Conservation (phyloP, 1,139 yeast species). For the Debaryomyces sp. region DNA sequence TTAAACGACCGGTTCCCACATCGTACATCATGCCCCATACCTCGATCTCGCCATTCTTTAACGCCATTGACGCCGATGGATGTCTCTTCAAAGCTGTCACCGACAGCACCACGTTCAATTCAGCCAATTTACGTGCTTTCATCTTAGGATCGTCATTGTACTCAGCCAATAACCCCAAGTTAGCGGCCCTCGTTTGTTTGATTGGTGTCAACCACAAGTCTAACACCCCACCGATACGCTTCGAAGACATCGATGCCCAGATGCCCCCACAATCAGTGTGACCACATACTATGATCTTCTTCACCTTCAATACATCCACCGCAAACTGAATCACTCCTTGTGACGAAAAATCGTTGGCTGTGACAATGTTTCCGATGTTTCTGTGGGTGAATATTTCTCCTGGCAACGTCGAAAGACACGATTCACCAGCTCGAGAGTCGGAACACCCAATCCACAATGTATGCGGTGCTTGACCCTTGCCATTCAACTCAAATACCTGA, state of each 20-base stretch:
- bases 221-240: slow-evolving; percentile 71
- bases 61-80: slow-evolving; percentile 74
- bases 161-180: slow-evolving; percentile 50
- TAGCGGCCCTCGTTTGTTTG: slow-evolving; percentile 67
- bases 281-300: slow-evolving; percentile 89
- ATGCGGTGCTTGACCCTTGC: slow-evolving; percentile 88
- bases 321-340: slow-evolving; percentile 91
- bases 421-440: slow-evolving; percentile 89
- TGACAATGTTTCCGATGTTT: slow-evolving; percentile 84
- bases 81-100: slow-evolving; percentile 64
- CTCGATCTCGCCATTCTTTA: slow-evolving; percentile 71
- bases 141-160: slow-evolving; percentile 50
- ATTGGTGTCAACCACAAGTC: slow-evolving; percentile 80
- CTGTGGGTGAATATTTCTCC: slow-evolving; percentile 96
- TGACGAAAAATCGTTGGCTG: slow-evolving; percentile 71
- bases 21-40: slow-evolving; percentile 90
- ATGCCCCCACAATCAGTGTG: slow-evolving; percentile 98
- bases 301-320: slow-evolving; percentile 80
- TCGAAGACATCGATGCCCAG: slow-evolving; percentile 78
- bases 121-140: slow-evolving; percentile 69
- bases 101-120: slow-evolving; percentile 72
- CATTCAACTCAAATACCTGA: slow-evolving; percentile 66
- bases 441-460: slow-evolving; percentile 96
- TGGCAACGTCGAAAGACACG: slow-evolving; percentile 77
- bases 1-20: slow-evolving; percentile 74